Evolutionary conservation across 2,329 filamentous ascomycete species (phyloP), one percentile per base, ranked within the genome.

Genomic region (Paecilomyces sp.): DNA sequence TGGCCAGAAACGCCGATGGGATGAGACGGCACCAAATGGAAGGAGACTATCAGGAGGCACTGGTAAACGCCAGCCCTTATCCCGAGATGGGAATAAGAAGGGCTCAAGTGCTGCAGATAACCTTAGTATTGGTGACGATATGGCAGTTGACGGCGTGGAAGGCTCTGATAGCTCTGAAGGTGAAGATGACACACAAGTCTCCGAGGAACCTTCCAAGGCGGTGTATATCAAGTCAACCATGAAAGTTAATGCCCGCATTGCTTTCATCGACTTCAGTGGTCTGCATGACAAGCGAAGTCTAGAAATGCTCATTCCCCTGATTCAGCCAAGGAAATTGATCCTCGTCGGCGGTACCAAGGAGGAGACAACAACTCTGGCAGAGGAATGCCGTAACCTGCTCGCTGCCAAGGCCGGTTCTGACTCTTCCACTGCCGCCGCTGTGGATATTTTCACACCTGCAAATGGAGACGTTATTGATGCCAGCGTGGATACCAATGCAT

Each of bases 401-500:
- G 77, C 76, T 33, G 76, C 76, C 13, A 81, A 78, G 62, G 66
- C 71, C 3, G 73, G 68, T 2, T 60, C 60, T 52, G 33, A 50
- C 22, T 62, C 62, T 13, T 18, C n/a, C n/a, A 28, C 36, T 7
- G 15, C 13, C n/a, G 41, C 60, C n/a, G 34, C 58, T n/a, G 62
- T 63, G 54, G 58, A 62, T 41, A 90, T 99, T 4, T 93, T 93
- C 71, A 92, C 91, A 0, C 94, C 94, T 1, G 75, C 79, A 9
- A 80, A 90, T n/a, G 92, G 92, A 25, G 80, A 83, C 34, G 79
- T 82, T 13, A 83, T 99, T 51, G 88, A 99, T 73, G 94, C 93
- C 12, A 97, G 92, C 69, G 93, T 97, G 51, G 94, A 99, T 72
- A 97, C 93, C 4, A 97, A 97, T 71, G 92, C 94, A 3, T 99